phyloP scores from a whole-genome alignment of 257 asterid species.

The Leptodermis oblonga region DNA sequence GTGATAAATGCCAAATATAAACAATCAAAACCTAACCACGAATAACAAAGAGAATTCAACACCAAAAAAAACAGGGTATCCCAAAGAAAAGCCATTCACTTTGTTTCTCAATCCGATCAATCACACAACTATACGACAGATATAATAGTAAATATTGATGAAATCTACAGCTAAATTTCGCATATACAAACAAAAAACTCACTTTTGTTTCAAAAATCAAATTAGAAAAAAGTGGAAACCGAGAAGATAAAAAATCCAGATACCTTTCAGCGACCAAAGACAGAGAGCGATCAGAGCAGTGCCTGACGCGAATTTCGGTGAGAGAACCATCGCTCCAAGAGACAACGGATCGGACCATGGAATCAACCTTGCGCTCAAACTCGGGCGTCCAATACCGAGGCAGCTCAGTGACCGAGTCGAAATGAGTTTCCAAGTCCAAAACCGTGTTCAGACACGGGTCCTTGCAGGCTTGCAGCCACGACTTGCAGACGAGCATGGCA shows the following conservation, averaged over 20 bases:
- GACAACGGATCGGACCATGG: slow-evolving; percentile 63
- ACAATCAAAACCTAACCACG: not conserved
- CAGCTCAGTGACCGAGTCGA: slow-evolving; percentile 45
- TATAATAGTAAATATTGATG: too few species aligned
- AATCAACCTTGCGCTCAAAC: slow-evolving; percentile 64
- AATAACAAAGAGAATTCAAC: not conserved
- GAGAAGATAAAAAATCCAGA: not conserved
- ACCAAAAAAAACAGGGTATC: not conserved
- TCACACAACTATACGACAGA: not conserved
- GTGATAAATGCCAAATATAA: not conserved
- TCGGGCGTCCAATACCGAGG: slow-evolving; percentile 60
- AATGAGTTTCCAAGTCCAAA: slow-evolving; percentile 50
- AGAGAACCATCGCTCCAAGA: slow-evolving; percentile 57
- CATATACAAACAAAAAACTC: not conserved
- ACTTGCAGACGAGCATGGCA: slow-evolving; percentile 61
- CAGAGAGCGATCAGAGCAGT: slow-evolving; percentile 71
- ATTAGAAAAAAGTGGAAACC: not conserved
- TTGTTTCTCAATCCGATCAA: not conserved
- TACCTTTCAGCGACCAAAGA: slow-evolving; percentile 63
- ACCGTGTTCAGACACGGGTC: slow-evolving; percentile 66
- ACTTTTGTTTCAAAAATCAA: not conserved
- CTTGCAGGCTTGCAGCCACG: slow-evolving; percentile 67
- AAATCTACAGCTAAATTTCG: slow-evolving; percentile 1
- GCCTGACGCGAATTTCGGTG: slow-evolving; percentile 57
- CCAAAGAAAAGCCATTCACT: not conserved